Evolutionary conservation across 2,329 filamentous ascomycete species (phyloP), one percentile per base, ranked within the genome.

Genomic region (Sporothrix sp.): DNA sequence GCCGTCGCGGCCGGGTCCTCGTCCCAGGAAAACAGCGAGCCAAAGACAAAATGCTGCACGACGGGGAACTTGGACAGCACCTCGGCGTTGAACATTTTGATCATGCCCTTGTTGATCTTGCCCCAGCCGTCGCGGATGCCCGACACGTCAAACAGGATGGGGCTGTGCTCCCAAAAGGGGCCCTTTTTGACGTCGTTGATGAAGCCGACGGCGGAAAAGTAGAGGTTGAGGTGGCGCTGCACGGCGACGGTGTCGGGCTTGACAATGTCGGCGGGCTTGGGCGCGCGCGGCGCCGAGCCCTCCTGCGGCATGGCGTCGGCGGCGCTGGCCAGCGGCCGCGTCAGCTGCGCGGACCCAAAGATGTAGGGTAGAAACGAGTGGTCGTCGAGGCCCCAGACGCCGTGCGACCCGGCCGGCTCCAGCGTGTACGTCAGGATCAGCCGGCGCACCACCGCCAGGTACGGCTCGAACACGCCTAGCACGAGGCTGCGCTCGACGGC

Each of bases 51-150:
- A 67, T 98, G 93, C 67, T 98, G 93, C n/a, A 98, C 88, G 3
- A 98, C 93, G 3, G 93, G 93, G 62, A 96, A 96, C 66, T 98
- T 98, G 35, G 86, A 87, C 13, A 98, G 73, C 3, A 98, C 93
- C 70, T 98, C 93, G 16, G 87, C 93, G 58, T 94, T 89, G 70
- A 91, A 98, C 93, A 98, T 98, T 68, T 97, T 98, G 61, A 98
- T 81, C 93, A 98, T 97, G 47, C 93, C 93, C 72, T 90, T 90
- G 68, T 98, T 97, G 62, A 98, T 95, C 72, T 98, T 98, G 32
- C 86, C 93, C 93, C 93, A 98, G n/a, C 93, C 87, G 51, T 84
- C 83, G 58, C 80, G 81, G 56, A 98, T 85, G 10, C 93, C 93
- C 0, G 88, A 95, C 37, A 98, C 88, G 65, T 98, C 90, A 64